Conservation (phyloP, 768 basidiomycete genomes). For the Pilatotrama ljubarskyi region DNA sequence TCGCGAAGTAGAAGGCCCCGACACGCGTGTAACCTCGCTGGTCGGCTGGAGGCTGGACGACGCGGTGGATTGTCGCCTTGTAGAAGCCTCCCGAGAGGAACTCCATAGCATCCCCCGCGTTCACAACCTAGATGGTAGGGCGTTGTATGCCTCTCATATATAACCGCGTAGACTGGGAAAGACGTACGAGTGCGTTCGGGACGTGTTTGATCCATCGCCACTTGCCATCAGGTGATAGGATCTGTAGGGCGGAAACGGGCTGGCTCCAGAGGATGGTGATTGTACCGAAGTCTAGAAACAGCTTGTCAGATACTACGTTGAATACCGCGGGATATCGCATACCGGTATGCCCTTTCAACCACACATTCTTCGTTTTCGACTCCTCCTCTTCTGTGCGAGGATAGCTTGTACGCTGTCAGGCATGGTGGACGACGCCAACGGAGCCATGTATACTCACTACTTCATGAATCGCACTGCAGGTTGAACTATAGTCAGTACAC, state of each 20-base stretch:
- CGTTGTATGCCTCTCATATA: background rate
- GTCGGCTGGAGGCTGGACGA: conserved; percentile 36
- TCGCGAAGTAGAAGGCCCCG: conserved; percentile 38
- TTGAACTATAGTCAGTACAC: background rate
- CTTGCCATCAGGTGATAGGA: conserved; percentile 34
- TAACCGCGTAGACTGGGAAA: background rate
- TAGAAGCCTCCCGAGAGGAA: conserved; percentile 38
- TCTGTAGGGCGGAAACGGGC: conserved; percentile 37
- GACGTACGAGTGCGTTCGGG: conserved; percentile 36
- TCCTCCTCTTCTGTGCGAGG: conserved; percentile 36
- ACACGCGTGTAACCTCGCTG: conserved; percentile 36
- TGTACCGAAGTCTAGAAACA: conserved; percentile 32
- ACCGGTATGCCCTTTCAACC: conserved; percentile 41
- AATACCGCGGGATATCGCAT: background rate
- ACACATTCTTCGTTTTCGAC: conserved; percentile 32
- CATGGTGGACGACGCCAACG: background rate
- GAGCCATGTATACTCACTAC: conserved; percentile 4
- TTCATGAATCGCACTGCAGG: conserved; percentile 32
- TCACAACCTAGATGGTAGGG: conserved; percentile 37
- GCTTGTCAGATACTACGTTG: background rate
- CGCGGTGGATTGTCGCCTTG: conserved; percentile 39
- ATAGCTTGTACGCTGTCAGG: conserved; percentile 24
- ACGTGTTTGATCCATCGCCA: conserved; percentile 40
- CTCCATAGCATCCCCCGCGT: conserved; percentile 36
- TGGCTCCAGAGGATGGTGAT: conserved; percentile 40